Evolutionary conservation across 2,329 filamentous ascomycete genomes (phyloP).

Genomic region (Akanthomyces dipterigenus): DNA sequence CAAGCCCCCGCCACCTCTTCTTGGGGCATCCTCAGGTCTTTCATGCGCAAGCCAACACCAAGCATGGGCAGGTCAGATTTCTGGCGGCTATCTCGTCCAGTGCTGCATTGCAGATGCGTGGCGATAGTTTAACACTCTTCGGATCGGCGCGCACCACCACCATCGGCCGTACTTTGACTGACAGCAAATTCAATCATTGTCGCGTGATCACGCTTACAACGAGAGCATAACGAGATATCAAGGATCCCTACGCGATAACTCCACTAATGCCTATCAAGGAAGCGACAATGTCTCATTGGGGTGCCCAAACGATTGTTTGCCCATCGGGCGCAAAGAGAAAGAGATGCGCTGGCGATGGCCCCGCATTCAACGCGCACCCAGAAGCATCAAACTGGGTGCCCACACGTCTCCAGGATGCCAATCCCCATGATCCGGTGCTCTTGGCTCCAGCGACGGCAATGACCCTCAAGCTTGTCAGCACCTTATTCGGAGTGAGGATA

Average conservation of each 20-base stretch:
- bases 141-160: not conserved
- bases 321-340: not conserved
- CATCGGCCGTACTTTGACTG: not conserved
- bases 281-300: not conserved
- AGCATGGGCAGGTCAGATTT: not conserved
- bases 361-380: not conserved
- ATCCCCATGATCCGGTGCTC: not conserved
- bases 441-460: conserved; percentile 4
- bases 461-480: not conserved
- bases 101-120: not conserved
- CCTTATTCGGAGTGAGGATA: conserved; percentile 1
- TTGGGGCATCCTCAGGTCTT: not conserved
- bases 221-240: too few species aligned
- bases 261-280: not conserved
- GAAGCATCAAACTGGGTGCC: not conserved
- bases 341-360: not conserved
- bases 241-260: too few species aligned
- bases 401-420: conserved; percentile 1
- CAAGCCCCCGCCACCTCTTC: not conserved
- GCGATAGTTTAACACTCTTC: not conserved
- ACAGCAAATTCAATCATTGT: too few species aligned
- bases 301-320: not conserved
- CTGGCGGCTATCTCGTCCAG: not conserved
- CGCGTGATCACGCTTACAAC: not conserved
- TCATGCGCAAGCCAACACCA: not conserved